Evolutionary conservation across 2,329 filamentous ascomycete species (phyloP), one percentile per base, ranked within the genome.

Genomic region (Hirsutella thompsonii): DNA sequence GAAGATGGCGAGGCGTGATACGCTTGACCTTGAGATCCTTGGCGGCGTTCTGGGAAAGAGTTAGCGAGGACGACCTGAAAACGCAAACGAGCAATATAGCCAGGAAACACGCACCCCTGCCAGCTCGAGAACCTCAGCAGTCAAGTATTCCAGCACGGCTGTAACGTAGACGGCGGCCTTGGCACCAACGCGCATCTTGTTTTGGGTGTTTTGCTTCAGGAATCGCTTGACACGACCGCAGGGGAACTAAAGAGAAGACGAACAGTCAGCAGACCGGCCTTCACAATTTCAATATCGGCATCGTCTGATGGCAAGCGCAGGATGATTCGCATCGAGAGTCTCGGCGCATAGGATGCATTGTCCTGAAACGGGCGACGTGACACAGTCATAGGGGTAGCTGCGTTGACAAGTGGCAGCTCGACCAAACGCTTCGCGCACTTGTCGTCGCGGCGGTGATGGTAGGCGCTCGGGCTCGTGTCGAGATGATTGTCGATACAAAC

Each of bases 11-110:
- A 42, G 92, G 92, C 11, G 90, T 96, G 67, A 98, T 98, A 67
- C 92, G 92, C 81, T 96, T 98, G 70, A 96, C 92, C 70, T 96
- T 98, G 60, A 96, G 83, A 66, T 98, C 92, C 76, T 96, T 96
- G 65, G 92, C 92, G 41, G 92, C 92, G 63, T 98, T 98, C 77
- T 82, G 55, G 34, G 29, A 16, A 38, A 30, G 26, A 16, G 50
- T 57, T 35, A 55, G 52, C 37, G 41, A 43, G 20, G 32, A 23
- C 8, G 35, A 10, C 4, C 43, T 39, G 44, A n/a, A n/a, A n/a
- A 44, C 28, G 20, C 16, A 32, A 20, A 29, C 16, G 16, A 20
- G 18, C 16, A 20, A 21, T 20, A 18, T 8, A 23, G 38, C 20
- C 37, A 37, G 44, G 36, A 19, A 44, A 51, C 47, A 78, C 77